A percentile compares a stretch with the other conserved stretches of the same genome.
These are phyloP conservation scores for Scenedesmus sp. DNA, from an alignment of 163 green algal species.

Conservation along the genomic window DNA sequence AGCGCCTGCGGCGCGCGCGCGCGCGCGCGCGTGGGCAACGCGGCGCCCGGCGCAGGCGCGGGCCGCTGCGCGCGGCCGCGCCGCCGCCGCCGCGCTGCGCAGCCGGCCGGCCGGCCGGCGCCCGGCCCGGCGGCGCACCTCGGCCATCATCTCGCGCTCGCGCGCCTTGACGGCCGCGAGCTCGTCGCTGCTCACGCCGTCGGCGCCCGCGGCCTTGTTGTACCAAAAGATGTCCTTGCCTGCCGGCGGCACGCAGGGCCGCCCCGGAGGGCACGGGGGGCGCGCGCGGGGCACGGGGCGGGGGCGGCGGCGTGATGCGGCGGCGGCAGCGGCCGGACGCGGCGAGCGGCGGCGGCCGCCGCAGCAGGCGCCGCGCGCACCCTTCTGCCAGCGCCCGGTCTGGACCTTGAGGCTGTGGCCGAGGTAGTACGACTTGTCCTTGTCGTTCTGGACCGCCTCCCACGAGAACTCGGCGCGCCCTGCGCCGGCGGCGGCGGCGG, in stretches of 20 bases:
- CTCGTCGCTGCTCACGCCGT: slow-evolving; percentile 18
- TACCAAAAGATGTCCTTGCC: slow-evolving; percentile 50
- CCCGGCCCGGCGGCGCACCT: slow-evolving; percentile 28
- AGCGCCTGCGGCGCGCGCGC: slow-evolving; percentile 39
- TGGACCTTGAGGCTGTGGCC: slow-evolving; percentile 39
- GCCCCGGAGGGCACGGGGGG: not conserved
- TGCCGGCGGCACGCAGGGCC: not conserved
- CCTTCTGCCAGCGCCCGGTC: slow-evolving; percentile 37
- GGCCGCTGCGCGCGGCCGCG: too few species aligned
- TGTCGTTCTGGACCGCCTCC: slow-evolving; percentile 44
- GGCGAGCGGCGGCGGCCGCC: not conserved
- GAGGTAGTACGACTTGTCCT: slow-evolving; percentile 41
- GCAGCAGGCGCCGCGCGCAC: not conserved
- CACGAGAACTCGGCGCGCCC: slow-evolving; percentile 38
- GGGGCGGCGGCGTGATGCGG: not conserved
- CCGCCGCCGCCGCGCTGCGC: too few species aligned
- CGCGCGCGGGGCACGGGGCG: too few species aligned
- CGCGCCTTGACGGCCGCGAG: slow-evolving; percentile 38
- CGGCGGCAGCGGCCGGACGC: not conserved
- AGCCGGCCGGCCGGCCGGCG: too few species aligned
- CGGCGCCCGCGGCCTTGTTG: slow-evolving; percentile 7
- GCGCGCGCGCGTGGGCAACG: too few species aligned
- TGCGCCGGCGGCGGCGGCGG: slow-evolving; percentile 13
- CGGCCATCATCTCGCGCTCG: slow-evolving; percentile 39
- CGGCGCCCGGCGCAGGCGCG: too few species aligned